phyloP scores from a whole-genome alignment of 2,329 filamentous ascomycete genomes.

The Pestalotiopsis sp. region DNA sequence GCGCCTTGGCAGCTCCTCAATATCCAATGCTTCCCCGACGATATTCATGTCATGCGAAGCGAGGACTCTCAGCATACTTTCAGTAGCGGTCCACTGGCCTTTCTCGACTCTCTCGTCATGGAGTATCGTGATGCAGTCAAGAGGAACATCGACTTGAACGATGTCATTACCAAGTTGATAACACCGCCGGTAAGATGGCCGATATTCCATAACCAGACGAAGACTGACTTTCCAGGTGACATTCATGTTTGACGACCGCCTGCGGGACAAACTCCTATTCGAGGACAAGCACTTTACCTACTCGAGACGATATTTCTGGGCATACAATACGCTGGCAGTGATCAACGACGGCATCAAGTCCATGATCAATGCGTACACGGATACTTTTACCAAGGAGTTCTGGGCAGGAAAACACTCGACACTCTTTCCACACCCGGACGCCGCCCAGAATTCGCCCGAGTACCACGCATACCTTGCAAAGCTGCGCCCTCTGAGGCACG shows the following conservation, averaged over 20 bases:
- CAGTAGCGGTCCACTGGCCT: slow-evolving; percentile 61
- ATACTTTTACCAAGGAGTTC: slow-evolving; percentile 11
- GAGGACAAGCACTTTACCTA: slow-evolving; percentile 63
- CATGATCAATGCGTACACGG: slow-evolving; percentile 8
- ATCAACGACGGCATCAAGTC: slow-evolving; percentile 11
- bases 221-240: slow-evolving; percentile 33
- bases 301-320: slow-evolving; percentile 15
- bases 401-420: slow-evolving; percentile 3
- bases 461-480: slow-evolving; percentile 1
- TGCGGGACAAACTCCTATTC: slow-evolving; percentile 58
- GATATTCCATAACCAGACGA: background rate
- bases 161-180: slow-evolving; percentile 57
- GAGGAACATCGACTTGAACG: slow-evolving; percentile 56
- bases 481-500: slow-evolving; percentile 3
- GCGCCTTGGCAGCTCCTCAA: slow-evolving; percentile 60
- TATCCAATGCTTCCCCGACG: slow-evolving; percentile 60
- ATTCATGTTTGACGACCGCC: slow-evolving; percentile 58
- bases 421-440: slow-evolving; percentile 7
- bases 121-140: slow-evolving; percentile 63
- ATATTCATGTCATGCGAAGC: slow-evolving; percentile 54
- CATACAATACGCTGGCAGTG: slow-evolving; percentile 7
- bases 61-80: slow-evolving; percentile 57
- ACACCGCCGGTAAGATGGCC: slow-evolving; percentile 48
- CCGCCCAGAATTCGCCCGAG: background rate
- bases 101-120: slow-evolving; percentile 56